Conservation (phyloP, 106 monocot species). For the Platanthera zijinensis region DNA sequence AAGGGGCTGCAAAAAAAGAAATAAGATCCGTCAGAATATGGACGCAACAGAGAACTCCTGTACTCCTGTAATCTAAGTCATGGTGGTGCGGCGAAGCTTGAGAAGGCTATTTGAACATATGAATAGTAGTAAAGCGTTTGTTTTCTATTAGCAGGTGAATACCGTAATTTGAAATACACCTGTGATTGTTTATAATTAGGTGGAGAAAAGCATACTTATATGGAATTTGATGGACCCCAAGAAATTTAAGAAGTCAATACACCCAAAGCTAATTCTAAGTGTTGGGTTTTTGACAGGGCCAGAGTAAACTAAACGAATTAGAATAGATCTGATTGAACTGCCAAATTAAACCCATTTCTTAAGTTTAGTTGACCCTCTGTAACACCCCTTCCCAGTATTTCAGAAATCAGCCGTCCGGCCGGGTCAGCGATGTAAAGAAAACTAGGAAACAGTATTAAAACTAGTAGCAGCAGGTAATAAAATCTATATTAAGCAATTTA, state of each 20-base stretch:
- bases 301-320: no score
- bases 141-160: background rate
- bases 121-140: background rate
- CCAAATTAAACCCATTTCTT: no score
- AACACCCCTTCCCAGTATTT: no score
- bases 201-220: background rate
- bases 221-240: background rate
- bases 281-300: no score
- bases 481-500: no score
- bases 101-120: background rate
- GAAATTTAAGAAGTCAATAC: background rate
- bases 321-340: no score
- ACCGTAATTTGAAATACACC: background rate
- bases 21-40: background rate
- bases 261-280: background rate
- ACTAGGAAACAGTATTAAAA: no score
- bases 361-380: no score
- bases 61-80: background rate
- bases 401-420: no score
- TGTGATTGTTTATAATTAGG: background rate
- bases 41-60: background rate
- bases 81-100: background rate
- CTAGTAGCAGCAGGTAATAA: no score
- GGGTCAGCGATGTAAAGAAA: no score
- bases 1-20: slow-evolving; percentile 63